Evolutionary conservation across 306 rosid genomes (phyloP).

Genomic region (Ziziphus jujuba): DNA sequence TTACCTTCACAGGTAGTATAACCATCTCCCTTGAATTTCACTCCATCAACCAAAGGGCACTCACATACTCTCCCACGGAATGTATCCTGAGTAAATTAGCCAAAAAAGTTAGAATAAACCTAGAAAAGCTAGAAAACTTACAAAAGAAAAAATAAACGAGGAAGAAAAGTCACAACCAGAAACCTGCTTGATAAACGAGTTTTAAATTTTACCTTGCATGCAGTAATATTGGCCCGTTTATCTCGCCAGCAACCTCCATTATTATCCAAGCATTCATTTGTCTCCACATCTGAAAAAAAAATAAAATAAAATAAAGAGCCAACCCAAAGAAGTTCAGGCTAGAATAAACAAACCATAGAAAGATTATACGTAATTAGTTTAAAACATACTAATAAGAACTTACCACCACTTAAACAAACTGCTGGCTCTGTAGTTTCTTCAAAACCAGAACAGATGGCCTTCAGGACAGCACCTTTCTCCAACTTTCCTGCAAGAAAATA

Average conservation of each 20-base stretch:
- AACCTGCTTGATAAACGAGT: constrained; percentile 12
- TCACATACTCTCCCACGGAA: constrained; percentile 98
- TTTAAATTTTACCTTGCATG: constrained; percentile 79
- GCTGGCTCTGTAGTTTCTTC: constrained; percentile 98
- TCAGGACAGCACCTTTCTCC: constrained; percentile 92
- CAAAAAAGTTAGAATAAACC: constrained; percentile 9
- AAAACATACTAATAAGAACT: constrained; percentile 20
- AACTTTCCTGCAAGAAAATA: constrained; percentile 71
- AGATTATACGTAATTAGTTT: constrained; percentile 1
- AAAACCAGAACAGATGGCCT: constrained; percentile 97
- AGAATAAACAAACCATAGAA: constrained; percentile 19
- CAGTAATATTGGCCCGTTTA: constrained; percentile 79
- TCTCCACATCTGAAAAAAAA: constrained; percentile 75
- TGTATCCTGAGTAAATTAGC: constrained; percentile 66
- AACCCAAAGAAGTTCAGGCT: constrained; percentile 11
- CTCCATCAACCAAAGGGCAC: constrained; percentile 95
- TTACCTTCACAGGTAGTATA: constrained; percentile 85
- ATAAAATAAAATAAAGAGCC: constrained; percentile 16
- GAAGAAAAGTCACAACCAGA: constrained; percentile 9
- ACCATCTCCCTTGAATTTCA: constrained; percentile 99
- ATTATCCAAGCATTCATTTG: constrained; percentile 91
- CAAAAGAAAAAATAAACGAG: neutral
- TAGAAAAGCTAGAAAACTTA: neutral
- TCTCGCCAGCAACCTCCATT: constrained; percentile 97
- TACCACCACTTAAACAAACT: constrained; percentile 96